Base-by-base conservation (phyloP, 805 yeast species). In the Saturnispora sanitii region DNA sequence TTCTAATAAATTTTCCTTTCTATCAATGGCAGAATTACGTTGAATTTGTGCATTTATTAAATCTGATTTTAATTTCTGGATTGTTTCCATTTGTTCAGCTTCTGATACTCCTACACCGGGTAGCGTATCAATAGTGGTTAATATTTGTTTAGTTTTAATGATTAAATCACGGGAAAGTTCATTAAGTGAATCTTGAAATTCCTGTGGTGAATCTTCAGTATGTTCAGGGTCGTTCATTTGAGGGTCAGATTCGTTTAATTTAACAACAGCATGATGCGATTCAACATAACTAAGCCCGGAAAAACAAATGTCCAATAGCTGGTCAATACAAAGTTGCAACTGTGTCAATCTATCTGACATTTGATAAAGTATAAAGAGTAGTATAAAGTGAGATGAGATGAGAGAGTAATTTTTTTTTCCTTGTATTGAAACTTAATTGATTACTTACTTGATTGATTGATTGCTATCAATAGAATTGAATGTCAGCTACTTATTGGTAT, bases 91-190 rank as follows among this genome's bases (percentile, higher is more conserved):
- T 59, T 88, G 97, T 41, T 75, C 79, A 34, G 70, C 73, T 19
- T 83, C 82, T 2, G 88, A 75, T 1, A 82, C 88, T 7, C 94
- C 96, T 2, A 86, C 84, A 11, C 96, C 97, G 0, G 98, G 98
- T 33, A 90, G 65, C 2, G 94, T 77, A 54, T 84, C 94, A 30
- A 90, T 87, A 21, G 90, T 72, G 52, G 83, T 78, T 30, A 84
- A 73, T 13, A 90, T 82, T 57, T 92, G 97, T 51, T 94, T 73
- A 4, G 94, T 75, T 54, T 88, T 88, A 43, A 86, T 61, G 20
- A 88, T 83, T 7, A 90, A 72, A 55, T 90, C 98, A 0, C 83
- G 75, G 2, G 95, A 74, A 7, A 92, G 67, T 55, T 92, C 97
- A 49, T 75, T 76, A 35, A 77, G 69, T 21, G 79, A 82, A 45